phyloP scores from a whole-genome alignment of 352 stramenopile genomes.

The Phytophthora ohioensis region DNA sequence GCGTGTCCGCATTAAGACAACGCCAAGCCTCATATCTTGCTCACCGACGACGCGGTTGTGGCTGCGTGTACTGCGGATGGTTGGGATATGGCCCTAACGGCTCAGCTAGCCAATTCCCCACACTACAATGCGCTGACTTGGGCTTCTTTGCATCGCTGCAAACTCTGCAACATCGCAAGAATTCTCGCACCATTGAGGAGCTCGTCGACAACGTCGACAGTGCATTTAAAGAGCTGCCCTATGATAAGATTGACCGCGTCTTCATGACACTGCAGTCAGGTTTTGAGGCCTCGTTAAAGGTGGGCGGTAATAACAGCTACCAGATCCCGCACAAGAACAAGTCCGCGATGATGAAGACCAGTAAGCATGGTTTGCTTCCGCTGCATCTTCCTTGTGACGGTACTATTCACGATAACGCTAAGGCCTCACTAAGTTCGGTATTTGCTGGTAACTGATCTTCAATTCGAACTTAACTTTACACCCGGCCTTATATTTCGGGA shows the following conservation, averaged over 20 bases:
- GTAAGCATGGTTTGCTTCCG: not conserved
- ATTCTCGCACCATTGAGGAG: constrained; percentile 1
- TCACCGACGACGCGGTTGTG: not conserved
- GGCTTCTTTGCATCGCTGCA: constrained; percentile 20
- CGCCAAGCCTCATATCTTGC: constrained; percentile 13
- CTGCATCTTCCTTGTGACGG: not conserved
- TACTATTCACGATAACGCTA: not conserved
- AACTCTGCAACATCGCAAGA: constrained; percentile 12
- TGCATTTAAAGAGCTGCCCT: not conserved
- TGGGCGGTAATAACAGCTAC: not conserved
- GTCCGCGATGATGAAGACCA: not conserved
- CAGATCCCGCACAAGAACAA: constrained; percentile 3
- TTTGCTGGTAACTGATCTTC: not conserved
- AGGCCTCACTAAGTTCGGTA: not conserved
- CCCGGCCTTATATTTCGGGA: not conserved
- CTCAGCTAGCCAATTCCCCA: constrained; percentile 13
- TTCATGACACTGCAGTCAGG: not conserved
- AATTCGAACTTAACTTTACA: not conserved
- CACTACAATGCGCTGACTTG: constrained; percentile 18
- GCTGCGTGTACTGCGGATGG: constrained; percentile 3
- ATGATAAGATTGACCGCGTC: not conserved
- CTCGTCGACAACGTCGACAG: not conserved
- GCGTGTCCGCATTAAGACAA: constrained; percentile 21
- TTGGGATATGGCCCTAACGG: constrained; percentile 2
- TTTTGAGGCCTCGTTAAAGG: not conserved